Evolutionary conservation across 202 grass and related monocot genomes (phyloP), one percentile per base, ranked within the genome.

Genomic region (Musa balbisiana): DNA sequence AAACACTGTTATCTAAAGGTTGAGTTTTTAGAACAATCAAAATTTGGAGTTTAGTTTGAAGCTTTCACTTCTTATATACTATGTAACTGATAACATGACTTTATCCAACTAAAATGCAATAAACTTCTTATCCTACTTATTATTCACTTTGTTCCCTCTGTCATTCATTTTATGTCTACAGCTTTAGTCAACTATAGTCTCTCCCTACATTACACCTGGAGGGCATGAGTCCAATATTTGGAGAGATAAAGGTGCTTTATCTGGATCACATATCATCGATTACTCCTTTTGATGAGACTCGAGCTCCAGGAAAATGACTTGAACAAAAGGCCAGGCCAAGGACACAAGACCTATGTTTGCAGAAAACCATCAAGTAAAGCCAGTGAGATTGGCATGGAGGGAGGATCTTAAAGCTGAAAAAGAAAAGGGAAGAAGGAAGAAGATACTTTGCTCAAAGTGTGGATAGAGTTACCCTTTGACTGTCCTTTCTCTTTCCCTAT

Each of bases 331-430:
- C 43, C 67, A 70, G 51, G 0, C 67, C 49, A 24, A 2, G 33
- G 24, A 33, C 26, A 8, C 11, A 33, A 17, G 25, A 5, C 11
- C 25, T 16, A 33, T 27, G 13, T 17, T 60, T 60, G 56, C 17
- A 60, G 56, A 16, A 60, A 60, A 60, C 56, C 17, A 19, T 60
- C n/a, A 60, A 60, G 17, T 17, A 60, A 17, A n/a, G 15, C 56
- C 8, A n/a, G 29, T 43, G 27, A 33, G 27, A 27, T 53, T 23
- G n/a, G 20, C 10, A 14, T 11, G 50, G n/a, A 71, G 26, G 50
- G n/a, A 71, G 26, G 49, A 8, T 70, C 67, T 70, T 20, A 71
- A 71, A 71, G 69, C 67, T 70, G 68, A 50, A 71, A 71, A 71
- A 51, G 68, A 20, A 71, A 71, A 53, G 51, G 22, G 26, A 24